phyloP scores from a whole-genome alignment of 2,329 filamentous ascomycete species.

The Xylaria sp. region DNA sequence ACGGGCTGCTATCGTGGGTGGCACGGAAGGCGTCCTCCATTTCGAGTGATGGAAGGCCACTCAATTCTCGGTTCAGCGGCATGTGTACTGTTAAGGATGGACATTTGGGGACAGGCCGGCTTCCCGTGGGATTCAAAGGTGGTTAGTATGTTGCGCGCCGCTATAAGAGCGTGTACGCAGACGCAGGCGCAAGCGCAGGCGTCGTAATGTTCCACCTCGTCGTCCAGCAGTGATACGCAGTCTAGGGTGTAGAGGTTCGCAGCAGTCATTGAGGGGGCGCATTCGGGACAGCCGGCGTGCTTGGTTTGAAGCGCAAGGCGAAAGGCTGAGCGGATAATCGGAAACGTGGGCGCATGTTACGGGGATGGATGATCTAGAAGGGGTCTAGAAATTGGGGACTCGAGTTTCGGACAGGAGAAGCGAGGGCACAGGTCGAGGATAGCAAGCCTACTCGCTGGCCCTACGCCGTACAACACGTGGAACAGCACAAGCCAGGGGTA shows the following conservation, averaged over 20 bases:
- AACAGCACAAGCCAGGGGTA: conserved; percentile 22
- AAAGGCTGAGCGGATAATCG: conserved; percentile 29
- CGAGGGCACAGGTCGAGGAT: conserved; percentile 17
- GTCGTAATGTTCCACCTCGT: conserved; percentile 32
- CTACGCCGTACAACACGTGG: conserved; percentile 28
- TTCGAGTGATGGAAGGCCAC: conserved; percentile 49
- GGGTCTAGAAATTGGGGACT: conserved; percentile 24
- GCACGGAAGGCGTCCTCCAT: conserved; percentile 53
- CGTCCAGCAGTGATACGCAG: conserved; percentile 34
- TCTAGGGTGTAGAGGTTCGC: conserved; percentile 29
- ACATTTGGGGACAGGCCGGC: conserved; percentile 37
- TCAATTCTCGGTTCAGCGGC: conserved; percentile 53
- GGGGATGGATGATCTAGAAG: conserved; percentile 22
- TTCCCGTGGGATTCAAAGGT: conserved; percentile 30
- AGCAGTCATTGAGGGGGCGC: conserved; percentile 35
- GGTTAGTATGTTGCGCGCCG: conserved; percentile 30
- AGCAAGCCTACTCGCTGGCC: conserved; percentile 18
- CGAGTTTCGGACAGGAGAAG: conserved; percentile 12
- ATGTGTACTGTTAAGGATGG: conserved; percentile 41
- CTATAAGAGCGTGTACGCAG: conserved; percentile 28
- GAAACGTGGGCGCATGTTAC: conserved; percentile 35
- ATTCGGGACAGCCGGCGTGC: conserved; percentile 30
- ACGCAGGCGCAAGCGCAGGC: too few relatives aligned
- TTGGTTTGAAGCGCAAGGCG: conserved; percentile 20
- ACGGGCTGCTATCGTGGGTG: conserved; percentile 45